Evolutionary conservation across 148 eudicot species (phyloP).

Genomic region (Rhododendron williamsianum): DNA sequence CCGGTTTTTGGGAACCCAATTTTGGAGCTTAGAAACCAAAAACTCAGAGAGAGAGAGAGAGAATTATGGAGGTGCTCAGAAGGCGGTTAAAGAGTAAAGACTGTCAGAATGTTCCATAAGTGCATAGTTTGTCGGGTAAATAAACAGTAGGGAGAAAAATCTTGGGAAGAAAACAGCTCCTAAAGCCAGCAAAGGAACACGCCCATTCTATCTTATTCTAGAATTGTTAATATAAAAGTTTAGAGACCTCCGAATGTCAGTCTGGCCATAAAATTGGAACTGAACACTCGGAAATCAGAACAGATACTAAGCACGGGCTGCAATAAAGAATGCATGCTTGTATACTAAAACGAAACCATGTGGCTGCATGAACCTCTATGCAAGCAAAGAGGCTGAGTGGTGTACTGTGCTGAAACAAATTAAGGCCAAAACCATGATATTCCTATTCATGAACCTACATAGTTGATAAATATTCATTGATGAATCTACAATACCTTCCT

Average conservation of each 20-base stretch:
- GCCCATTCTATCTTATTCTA: neutral
- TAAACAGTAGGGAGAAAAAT: neutral
- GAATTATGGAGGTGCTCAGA: neutral
- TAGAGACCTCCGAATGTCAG: neutral
- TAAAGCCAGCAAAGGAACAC: neutral
- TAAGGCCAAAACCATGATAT: neutral
- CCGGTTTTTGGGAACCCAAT: neutral
- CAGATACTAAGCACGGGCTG: neutral
- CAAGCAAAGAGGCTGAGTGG: neutral
- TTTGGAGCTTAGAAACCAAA: no score
- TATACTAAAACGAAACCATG: neutral
- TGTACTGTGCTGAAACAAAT: neutral
- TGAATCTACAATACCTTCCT: constrained; percentile 35
- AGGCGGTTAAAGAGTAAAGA: no score
- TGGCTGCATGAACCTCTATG: neutral
- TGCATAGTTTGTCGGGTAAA: no score
- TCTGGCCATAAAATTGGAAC: neutral
- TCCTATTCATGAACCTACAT: neutral
- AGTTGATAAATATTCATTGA: neutral
- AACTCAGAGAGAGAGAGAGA: neutral
- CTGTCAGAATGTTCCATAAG: no score
- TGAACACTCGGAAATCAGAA: neutral
- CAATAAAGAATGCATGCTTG: neutral
- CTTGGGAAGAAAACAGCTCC: neutral
- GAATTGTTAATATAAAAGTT: neutral